Evolutionary conservation across 2,329 filamentous ascomycete species (phyloP).

Genomic region (Beauveria australis): DNA sequence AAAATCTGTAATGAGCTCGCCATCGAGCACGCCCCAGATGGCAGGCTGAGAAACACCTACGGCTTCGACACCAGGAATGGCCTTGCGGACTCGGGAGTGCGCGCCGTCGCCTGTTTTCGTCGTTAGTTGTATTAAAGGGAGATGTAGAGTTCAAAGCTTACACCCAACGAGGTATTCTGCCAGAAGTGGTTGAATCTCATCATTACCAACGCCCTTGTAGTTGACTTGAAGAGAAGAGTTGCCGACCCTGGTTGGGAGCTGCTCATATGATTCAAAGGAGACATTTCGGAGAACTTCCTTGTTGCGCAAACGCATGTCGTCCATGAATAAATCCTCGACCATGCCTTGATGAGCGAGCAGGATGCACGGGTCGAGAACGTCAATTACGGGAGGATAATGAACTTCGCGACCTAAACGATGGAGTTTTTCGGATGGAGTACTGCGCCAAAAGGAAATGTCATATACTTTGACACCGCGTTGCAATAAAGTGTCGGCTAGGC

Average conservation of each 20-base stretch:
- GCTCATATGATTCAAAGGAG: constrained; percentile 50
- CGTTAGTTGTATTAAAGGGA: neutral
- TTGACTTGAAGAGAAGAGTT: constrained; percentile 40
- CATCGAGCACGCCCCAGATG: constrained; percentile 65
- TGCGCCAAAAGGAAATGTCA: constrained; percentile 67
- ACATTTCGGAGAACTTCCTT: constrained; percentile 56
- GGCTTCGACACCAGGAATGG: constrained; percentile 49
- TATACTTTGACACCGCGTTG: constrained; percentile 62
- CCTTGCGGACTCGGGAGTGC: constrained; percentile 60
- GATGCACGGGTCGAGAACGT: constrained; percentile 49
- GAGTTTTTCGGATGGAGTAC: constrained; percentile 41
- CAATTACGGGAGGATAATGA: constrained; percentile 58
- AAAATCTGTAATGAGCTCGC: constrained; percentile 62
- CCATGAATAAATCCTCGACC: constrained; percentile 62
- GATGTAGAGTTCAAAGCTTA: constrained; percentile 20
- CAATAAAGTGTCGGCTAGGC: constrained; percentile 60
- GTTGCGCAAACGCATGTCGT: constrained; percentile 58
- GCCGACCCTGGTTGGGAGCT: constrained; percentile 31
- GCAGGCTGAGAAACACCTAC: constrained; percentile 45
- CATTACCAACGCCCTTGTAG: constrained; percentile 42
- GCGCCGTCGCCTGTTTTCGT: constrained; percentile 53
- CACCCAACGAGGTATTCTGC: constrained; percentile 63
- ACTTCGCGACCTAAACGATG: constrained; percentile 56
- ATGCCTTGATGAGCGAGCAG: constrained; percentile 64
- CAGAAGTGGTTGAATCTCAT: constrained; percentile 41